Evolutionary conservation across 768 basidiomycete species (phyloP), one percentile per base, ranked within the genome.

Genomic region (Lentinula boryana): DNA sequence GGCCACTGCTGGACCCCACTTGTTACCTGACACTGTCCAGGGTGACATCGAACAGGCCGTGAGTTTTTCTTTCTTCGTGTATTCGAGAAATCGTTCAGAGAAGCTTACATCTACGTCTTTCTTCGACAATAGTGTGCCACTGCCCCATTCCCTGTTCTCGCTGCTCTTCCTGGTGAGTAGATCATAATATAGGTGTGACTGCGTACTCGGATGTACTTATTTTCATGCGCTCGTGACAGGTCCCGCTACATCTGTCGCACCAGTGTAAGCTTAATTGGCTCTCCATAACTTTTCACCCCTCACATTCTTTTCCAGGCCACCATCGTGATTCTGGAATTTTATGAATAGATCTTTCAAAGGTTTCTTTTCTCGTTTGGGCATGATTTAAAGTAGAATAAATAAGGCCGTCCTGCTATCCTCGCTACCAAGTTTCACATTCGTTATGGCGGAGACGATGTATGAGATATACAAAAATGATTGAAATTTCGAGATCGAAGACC

Each of bases 61-160:
- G 21, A 12, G 54, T 40, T 40, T 27, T 56, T 9, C 15, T 4
- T 40, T 40, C 7, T 56, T 6, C 9, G 0, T 1, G 21, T 21
- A 7, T 9, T 12, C 9, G 4, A 23, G 3, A 48, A 9, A 18
- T 18, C 8, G 16, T 23, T 9, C 3, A 23, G 12, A 21, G 9
- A 5, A 43, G 41, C 46, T 48, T 16, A 43, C 41, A 43, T 43
- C 3, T 23, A 23, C 23, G 36, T 38, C 18, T 38, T 41, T 36
- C 8, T 36, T 41, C 38, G 5, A 31, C n/a, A 5, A 56, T 16
- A 56, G 54, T 80, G 74, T 62, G 69, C 71, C 23, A 65, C 61
- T 15, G 60, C 71, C 46, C 61, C 74, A 3, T 79, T 77, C 71
- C 76, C 76, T 15, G 67, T 65, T 10, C 69, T 76, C 44, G 56